Base-by-base conservation (phyloP, 139 green algal genomes). In the Gonium pectorale region DNA sequence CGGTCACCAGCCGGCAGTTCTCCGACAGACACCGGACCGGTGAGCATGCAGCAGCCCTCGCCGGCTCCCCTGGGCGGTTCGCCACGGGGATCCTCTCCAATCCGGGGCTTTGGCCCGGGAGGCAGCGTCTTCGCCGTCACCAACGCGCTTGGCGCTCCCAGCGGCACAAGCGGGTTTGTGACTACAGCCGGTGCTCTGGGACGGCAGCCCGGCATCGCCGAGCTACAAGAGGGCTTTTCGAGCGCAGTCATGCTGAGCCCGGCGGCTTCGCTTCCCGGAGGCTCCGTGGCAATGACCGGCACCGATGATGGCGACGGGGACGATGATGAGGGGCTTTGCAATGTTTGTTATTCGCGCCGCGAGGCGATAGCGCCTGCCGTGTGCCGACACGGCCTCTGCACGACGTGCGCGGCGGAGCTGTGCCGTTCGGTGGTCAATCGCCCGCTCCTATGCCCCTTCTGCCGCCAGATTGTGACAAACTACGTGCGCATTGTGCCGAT, bases 361-460 rank as follows among this genome's bases (percentile, higher is more conserved):
- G 73, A 81, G 73, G 73, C 54, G 26, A 54, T 69, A 13, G 41
- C 41, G 52, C 59, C 72, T 35, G 8, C 73, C 2, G 4, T 26
- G 37, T 81, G 73, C 27, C 54, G 37, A 3, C 73, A 81, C 73
- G 54, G 54, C 4, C 37, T 81, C 27, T 81, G 73, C 62, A 69
- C 27, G 1, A 38, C 38, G 24, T 81, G 73, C n/a, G 73, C 73
- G 26, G 73, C 51, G 3, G 54, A 69, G 54, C 54, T 81, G 38
- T 69, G 54, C 27, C 73, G 73, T 17, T 38, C 54, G 37, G 7
- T 81, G 37, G 38, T 49, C 15, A 70, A 13, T 29, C 59, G 60
- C 59, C 75, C 75, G 38, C 75, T 82, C 38, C 75, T 72, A 41
- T 82, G 75, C 60, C 75, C 75, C 29, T 82, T 82, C 43, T 82